phyloP scores from a whole-genome alignment of 2,329 filamentous ascomycete species.

The Monilinia vaccinii-corymbosi region DNA sequence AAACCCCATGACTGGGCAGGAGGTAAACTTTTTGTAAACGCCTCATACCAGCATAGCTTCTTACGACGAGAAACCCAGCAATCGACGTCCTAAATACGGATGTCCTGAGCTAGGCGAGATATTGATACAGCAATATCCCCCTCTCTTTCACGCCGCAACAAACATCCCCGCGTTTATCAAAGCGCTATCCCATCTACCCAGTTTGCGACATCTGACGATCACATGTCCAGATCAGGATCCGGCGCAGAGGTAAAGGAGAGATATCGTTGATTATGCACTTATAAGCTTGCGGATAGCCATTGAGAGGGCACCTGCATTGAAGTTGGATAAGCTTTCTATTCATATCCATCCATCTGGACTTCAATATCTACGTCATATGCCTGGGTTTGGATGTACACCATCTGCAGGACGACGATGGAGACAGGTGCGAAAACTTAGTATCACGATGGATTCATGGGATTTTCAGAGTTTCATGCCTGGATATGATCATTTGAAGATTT shows the following conservation, averaged over 20 bases:
- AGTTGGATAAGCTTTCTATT: slow-evolving; percentile 62
- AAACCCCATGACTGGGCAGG: slow-evolving; percentile 65
- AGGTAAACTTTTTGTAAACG: slow-evolving; percentile 74
- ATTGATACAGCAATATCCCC: slow-evolving; percentile 77
- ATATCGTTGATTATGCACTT: slow-evolving; percentile 78
- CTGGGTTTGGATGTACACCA: slow-evolving; percentile 67
- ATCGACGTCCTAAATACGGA: slow-evolving; percentile 61
- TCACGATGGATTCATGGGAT: slow-evolving; percentile 64
- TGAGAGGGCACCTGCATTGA: slow-evolving; percentile 59
- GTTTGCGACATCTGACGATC: slow-evolving; percentile 65
- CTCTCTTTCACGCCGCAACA: slow-evolving; percentile 80
- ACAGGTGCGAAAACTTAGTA: slow-evolving; percentile 65
- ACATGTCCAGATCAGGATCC: slow-evolving; percentile 65
- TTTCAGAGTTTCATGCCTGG: slow-evolving; percentile 51
- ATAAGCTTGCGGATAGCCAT: slow-evolving; percentile 79
- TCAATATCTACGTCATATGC: slow-evolving; percentile 65
- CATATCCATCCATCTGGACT: slow-evolving; percentile 68
- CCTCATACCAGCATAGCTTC: slow-evolving; percentile 61
- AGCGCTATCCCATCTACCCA: slow-evolving; percentile 58
- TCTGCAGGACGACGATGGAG: slow-evolving; percentile 64
- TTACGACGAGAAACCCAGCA: slow-evolving; percentile 36
- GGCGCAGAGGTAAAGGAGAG: slow-evolving; percentile 61
- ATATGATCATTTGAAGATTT: slow-evolving; percentile 64
- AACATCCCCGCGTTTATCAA: slow-evolving; percentile 79
- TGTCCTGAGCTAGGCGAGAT: slow-evolving; percentile 71